These are phyloP conservation scores for Paraconiothyrium brasiliense DNA, from an alignment of 2,329 filamentous ascomycete genomes.

Conservation along the genomic window DNA sequence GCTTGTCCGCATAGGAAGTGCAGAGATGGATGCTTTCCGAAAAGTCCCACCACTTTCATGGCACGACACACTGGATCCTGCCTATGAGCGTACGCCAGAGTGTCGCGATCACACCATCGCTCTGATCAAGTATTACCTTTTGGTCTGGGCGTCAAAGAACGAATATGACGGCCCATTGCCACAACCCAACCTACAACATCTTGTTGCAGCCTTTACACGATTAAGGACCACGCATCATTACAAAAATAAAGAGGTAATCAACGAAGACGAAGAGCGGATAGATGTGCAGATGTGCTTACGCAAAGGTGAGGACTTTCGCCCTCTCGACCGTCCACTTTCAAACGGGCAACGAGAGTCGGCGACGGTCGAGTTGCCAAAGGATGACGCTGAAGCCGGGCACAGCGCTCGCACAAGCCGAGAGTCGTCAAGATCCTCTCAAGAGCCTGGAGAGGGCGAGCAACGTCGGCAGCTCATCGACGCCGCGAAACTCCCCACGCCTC, in stretches of 20 bases:
- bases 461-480: neutral
- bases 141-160: constrained; percentile 13
- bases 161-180: constrained; percentile 1
- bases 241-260: neutral
- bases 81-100: neutral
- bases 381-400: neutral
- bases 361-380: neutral
- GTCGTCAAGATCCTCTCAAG: neutral
- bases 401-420: neutral
- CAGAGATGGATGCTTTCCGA: constrained; percentile 1
- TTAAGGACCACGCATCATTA: constrained; percentile 12
- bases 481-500: constrained; percentile 3
- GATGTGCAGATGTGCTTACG: constrained; percentile 3
- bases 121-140: constrained; percentile 16
- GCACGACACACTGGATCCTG: constrained; percentile 9
- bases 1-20: neutral
- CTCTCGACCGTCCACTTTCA: neutral
- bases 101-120: constrained; percentile 1
- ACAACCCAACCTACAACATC: constrained; percentile 9
- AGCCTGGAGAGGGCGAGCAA: neutral
- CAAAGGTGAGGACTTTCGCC: neutral
- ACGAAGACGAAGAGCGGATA: constrained; percentile 9
- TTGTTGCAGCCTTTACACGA: constrained; percentile 3
- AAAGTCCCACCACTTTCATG: constrained; percentile 13
- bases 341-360: neutral